A percentile compares a stretch with the other conserved stretches of the same genome.
Conservation (phyloP, 352 stramenopile genomes). For the Phytophthora syringae region DNA sequence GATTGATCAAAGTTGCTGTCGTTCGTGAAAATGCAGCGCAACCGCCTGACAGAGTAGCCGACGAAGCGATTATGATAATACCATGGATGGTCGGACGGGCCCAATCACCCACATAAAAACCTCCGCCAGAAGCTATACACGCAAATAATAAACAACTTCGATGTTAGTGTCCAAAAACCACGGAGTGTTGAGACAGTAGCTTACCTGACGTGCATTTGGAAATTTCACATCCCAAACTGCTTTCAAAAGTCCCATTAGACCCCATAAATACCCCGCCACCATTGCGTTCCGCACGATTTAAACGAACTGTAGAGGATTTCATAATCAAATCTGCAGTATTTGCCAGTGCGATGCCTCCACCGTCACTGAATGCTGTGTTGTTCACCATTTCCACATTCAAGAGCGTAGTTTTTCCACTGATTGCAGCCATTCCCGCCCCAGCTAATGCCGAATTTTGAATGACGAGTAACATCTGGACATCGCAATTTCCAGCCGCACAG, state of each 20-base stretch:
- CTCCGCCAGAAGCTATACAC: conserved; percentile 35
- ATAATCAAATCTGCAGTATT: conserved; percentile 24
- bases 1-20: conserved; percentile 7
- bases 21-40: conserved; percentile 37
- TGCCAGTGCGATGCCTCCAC: conserved; percentile 60
- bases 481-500: conserved; percentile 12
- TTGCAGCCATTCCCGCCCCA: conserved; percentile 44
- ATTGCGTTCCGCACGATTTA: conserved; percentile 38
- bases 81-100: conserved; percentile 19
- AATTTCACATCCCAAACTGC: conserved; percentile 38
- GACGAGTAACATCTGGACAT: conserved; percentile 12
- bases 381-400: conserved; percentile 15
- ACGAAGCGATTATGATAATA: conserved; percentile 17
- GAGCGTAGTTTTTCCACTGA: conserved; percentile 22
- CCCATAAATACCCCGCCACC: conserved; percentile 55
- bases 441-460: conserved; percentile 35
- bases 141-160: background rate
- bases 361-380: conserved; percentile 42
- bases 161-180: background rate
- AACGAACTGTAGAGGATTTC: conserved; percentile 12
- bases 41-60: conserved; percentile 29
- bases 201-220: conserved; percentile 43
- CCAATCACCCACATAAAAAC: conserved; percentile 37
- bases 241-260: conserved; percentile 46
- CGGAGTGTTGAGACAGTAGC: background rate